Conservation (phyloP, 2,329 filamentous ascomycete genomes). For the Fusarium sarcochroum region DNA sequence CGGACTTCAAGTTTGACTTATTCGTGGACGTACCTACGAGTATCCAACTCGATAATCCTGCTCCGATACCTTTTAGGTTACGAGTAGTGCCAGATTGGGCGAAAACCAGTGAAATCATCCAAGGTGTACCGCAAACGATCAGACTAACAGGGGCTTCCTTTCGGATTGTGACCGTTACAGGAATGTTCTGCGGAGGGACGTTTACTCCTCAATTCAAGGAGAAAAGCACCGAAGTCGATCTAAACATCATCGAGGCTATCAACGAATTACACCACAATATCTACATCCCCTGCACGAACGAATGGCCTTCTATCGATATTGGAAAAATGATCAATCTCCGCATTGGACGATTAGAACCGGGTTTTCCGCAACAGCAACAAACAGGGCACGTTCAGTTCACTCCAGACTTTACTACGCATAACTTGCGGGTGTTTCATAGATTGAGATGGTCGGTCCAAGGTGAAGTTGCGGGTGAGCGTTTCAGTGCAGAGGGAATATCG, state of each 20-base stretch:
- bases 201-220: background rate
- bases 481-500: background rate
- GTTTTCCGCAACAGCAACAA: background rate
- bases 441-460: slow-evolving; percentile 34
- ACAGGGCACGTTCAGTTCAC: background rate
- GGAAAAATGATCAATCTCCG: slow-evolving; percentile 21
- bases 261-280: fast-evolving
- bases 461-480: background rate
- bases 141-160: slow-evolving; percentile 29
- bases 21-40: slow-evolving; percentile 46
- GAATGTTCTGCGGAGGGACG: slow-evolving; percentile 19
- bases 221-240: slow-evolving; percentile 2
- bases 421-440: slow-evolving; percentile 43
- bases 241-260: background rate
- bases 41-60: slow-evolving; percentile 50
- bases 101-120: slow-evolving; percentile 31
- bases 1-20: slow-evolving; percentile 47
- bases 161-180: slow-evolving; percentile 9
- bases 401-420: slow-evolving; percentile 47
- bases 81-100: slow-evolving; percentile 25
- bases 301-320: slow-evolving; percentile 5
- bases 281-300: slow-evolving; percentile 11
- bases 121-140: slow-evolving; percentile 23
- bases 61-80: slow-evolving; percentile 42
- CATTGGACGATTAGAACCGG: background rate